A percentile compares a stretch with the other conserved stretches of the same genome.
Conservation (phyloP, 2,329 filamentous ascomycete species). For the Claviceps sp. region DNA sequence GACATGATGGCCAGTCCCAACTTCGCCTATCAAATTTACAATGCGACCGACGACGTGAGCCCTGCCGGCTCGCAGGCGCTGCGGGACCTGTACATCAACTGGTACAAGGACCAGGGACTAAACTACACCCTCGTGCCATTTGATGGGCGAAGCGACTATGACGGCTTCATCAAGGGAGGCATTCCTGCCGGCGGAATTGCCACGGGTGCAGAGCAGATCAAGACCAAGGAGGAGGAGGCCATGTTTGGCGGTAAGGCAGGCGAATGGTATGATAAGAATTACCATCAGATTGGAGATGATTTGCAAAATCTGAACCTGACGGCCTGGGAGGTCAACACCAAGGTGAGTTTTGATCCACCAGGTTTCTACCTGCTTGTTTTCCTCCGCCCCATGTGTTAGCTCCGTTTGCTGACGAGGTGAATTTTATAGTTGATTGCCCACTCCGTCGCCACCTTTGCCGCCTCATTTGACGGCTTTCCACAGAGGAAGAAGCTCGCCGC, state of each 20-base stretch:
- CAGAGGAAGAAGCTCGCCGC: conserved; percentile 27
- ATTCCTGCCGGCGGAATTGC: conserved; percentile 66
- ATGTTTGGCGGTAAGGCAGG: conserved; percentile 61
- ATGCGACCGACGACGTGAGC: conserved; percentile 55
- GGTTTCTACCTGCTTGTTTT: too few species aligned
- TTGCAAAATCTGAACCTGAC: conserved; percentile 43
- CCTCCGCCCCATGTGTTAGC: too few species aligned
- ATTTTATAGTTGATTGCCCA: conserved; percentile 48
- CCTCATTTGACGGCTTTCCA: conserved; percentile 53
- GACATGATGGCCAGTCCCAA: conserved; percentile 58
- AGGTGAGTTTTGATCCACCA: conserved; percentile 25
- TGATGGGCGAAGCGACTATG: conserved; percentile 69
- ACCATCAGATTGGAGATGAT: conserved; percentile 50
- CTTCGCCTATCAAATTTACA: conserved; percentile 56
- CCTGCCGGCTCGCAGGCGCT: conserved; percentile 60
- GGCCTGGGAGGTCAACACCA: conserved; percentile 48
- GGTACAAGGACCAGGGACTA: conserved; percentile 47
- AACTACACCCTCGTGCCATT: conserved; percentile 62
- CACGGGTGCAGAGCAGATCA: conserved; percentile 64
- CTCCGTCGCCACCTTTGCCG: conserved; percentile 56
- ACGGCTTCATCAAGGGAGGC: conserved; percentile 57
- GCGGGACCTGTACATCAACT: conserved; percentile 53
- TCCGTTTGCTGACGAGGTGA: neutral
- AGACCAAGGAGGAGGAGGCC: conserved; percentile 51
- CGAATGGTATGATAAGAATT: conserved; percentile 44